phyloP scores from a whole-genome alignment of 2,329 filamentous ascomycete species.

The Monilinia aucupariae region DNA sequence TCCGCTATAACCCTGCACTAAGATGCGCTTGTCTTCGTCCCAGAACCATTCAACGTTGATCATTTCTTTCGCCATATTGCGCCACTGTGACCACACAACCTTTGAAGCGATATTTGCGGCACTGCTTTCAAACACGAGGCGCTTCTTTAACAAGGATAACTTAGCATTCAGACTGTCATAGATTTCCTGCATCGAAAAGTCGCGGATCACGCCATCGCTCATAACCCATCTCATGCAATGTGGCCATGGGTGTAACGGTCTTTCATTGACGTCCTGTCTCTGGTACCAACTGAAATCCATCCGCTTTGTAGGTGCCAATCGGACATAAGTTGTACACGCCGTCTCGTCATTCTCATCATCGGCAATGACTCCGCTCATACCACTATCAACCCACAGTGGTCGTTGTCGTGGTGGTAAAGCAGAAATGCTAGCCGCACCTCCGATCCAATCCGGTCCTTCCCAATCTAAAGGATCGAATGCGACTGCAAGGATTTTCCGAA shows the following conservation, averaged over 20 bases:
- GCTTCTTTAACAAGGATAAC: background rate
- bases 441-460: conserved; percentile 3
- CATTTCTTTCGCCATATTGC: background rate
- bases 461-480: background rate
- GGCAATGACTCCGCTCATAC: background rate
- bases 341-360: background rate
- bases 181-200: background rate
- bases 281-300: background rate
- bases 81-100: background rate
- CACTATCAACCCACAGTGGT: background rate
- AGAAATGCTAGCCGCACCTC: background rate
- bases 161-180: background rate
- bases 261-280: background rate
- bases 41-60: background rate
- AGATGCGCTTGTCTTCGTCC: conserved; percentile 6
- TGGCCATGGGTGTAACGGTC: background rate
- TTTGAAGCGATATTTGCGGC: background rate
- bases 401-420: background rate
- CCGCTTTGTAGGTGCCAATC: background rate
- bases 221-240: background rate
- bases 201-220: background rate
- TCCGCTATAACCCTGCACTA: background rate
- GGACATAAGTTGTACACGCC: background rate
- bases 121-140: background rate
- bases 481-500: background rate